Evolutionary conservation across 2,329 filamentous ascomycete species (phyloP), one percentile per base, ranked within the genome.

Genomic region (Alternaria longipes): DNA sequence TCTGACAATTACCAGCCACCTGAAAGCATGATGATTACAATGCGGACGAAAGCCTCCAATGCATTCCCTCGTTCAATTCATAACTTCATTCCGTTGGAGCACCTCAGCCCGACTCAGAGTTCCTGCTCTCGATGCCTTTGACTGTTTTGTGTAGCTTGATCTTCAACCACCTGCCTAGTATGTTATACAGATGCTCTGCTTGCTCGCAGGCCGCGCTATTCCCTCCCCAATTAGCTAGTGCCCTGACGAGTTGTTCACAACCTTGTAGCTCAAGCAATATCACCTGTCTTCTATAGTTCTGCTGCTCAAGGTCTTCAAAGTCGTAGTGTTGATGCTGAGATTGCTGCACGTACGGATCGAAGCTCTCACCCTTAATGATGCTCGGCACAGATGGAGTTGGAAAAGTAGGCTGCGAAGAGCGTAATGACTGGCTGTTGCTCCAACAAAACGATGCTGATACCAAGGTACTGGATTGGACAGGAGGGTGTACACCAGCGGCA

Each of bases 101-200:
- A 14, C 12, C 32, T 36, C 32, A 36, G 1, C 6, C 6, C 16
- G 8, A 18, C 20, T 47, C 0, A 36, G 60, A 32, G n/a, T 56
- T 53, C 44, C 18, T 57, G 42, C 63, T 62, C 52, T 69, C 67
- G 7, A 76, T 67, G 52, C 75, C 65, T 45, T 63, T 62, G 18
- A 73, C 51, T 26, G 71, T 75, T 66, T 69, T 75, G 54, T 66
- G 68, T 50, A 76, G 55, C 60, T 75, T 69, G 45, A 65, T 73
- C 68, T 75, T 74, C 49, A 77, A 52, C 74, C 74, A 77, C 28
- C 71, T 67, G 34, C 74, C 74, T 4, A 77, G 60, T 12, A 73
- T 65, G 59, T 72, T 72, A 47, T 76, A 77, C 45, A 76, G 45
- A 28, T 70, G 74, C 62, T 73, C 68, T 1, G 71, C 71, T 54